Evolutionary conservation across 1,139 yeast genomes (phyloP).

Genomic region (Blastobotrys arbuscula): DNA sequence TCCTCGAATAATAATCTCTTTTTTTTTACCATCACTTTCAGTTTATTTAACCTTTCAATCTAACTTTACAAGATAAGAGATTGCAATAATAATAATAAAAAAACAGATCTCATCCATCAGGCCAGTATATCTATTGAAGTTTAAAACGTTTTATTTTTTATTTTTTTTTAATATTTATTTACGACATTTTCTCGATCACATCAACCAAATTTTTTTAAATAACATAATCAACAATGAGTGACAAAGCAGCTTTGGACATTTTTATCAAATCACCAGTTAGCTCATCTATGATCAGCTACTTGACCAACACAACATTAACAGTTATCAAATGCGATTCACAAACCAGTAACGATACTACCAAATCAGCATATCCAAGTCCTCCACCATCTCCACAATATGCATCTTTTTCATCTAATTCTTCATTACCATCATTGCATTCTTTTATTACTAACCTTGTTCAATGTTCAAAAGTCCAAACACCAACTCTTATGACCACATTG

Average conservation of each 20-base stretch:
- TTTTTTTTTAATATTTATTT: not conserved
- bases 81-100: no score
- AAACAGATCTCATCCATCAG: not conserved
- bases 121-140: not conserved
- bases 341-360: conserved; percentile 27
- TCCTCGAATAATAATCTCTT: not conserved
- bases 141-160: not conserved
- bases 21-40: not conserved
- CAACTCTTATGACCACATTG: conserved; percentile 87
- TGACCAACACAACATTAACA: conserved; percentile 74
- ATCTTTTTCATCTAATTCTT: not conserved
- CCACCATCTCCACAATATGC: not conserved
- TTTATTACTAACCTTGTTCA: conserved; percentile 70
- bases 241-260: conserved; percentile 58
- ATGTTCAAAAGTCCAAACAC: conserved; percentile 88
- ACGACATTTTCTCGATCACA: not conserved
- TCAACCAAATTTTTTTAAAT: no score
- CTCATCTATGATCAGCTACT: conserved; percentile 70
- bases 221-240: conserved; percentile 35
- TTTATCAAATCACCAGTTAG: conserved; percentile 75
- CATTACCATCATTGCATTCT: conserved; percentile 44
- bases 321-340: conserved; percentile 54
- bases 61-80: not conserved
- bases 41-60: not conserved
- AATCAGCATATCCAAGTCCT: conserved; percentile 47